Conservation (phyloP, 164 flowering plant genomes). For the Kalanchoe fedtschenkoi region DNA sequence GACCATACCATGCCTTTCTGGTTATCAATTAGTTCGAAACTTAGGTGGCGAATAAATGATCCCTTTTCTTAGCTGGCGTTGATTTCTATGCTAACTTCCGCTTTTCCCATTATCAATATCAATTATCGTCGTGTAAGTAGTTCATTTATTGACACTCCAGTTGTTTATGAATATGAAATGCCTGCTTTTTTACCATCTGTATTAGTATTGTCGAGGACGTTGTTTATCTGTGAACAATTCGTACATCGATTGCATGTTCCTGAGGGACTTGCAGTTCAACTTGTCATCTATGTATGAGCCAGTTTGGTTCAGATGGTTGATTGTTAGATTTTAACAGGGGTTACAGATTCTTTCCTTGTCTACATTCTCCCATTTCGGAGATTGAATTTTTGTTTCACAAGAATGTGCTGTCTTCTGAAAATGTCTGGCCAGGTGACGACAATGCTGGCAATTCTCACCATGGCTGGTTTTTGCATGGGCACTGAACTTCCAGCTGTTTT, state of each 20-base stretch:
- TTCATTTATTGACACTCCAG: not conserved
- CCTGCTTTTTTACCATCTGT: not conserved
- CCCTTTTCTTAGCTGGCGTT: not conserved
- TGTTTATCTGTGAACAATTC: no score
- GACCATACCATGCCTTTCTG: not conserved
- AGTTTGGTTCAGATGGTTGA: not conserved
- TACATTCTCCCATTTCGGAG: not conserved
- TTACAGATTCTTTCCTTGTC: not conserved
- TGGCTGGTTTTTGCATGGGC: not conserved
- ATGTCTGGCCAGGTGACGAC: not conserved
- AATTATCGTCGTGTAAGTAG: not conserved
- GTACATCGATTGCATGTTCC: no score
- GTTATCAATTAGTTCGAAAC: not conserved
- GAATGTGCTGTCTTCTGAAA: not conserved
- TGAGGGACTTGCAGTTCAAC: no score
- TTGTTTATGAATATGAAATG: not conserved
- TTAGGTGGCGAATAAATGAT: not conserved
- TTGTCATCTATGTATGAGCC: not conserved
- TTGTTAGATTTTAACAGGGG: not conserved
- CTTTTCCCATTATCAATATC: not conserved
- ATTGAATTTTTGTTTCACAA: not conserved
- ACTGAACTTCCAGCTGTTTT: conserved; percentile 31
- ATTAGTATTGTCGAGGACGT: no score
- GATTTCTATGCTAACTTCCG: not conserved
- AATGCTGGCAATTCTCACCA: not conserved